Evolutionary conservation across 768 basidiomycete genomes (phyloP).

Genomic region (Gelatoporia subvermispora): DNA sequence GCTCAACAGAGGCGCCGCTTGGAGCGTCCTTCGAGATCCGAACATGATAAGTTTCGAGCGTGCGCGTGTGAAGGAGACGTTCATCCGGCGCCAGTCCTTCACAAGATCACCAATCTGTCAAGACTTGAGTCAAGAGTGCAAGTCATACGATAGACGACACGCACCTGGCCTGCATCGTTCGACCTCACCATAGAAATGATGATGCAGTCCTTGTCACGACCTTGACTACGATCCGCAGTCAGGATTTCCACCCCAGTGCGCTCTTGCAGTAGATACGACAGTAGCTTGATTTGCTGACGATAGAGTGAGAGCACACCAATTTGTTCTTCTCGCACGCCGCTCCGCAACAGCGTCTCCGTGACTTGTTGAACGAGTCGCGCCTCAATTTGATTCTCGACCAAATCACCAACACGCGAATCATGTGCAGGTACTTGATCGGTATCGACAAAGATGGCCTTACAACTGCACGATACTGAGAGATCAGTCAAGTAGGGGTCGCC

Average conservation of each 20-base stretch:
- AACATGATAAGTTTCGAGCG: slow-evolving; percentile 87
- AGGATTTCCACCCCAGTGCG: slow-evolving; percentile 70
- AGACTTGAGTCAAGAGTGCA: background rate
- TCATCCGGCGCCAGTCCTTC: slow-evolving; percentile 94
- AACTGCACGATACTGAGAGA: slow-evolving; percentile 38
- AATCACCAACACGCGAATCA: slow-evolving; percentile 80
- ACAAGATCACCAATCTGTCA: slow-evolving; percentile 83
- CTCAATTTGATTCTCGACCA: slow-evolving; percentile 87
- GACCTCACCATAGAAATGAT: slow-evolving; percentile 90
- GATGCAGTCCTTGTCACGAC: slow-evolving; percentile 92
- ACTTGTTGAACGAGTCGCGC: slow-evolving; percentile 66
- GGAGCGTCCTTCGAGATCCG: slow-evolving; percentile 79
- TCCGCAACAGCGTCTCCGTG: slow-evolving; percentile 54
- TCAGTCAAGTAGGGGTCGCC: background rate
- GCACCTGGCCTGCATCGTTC: slow-evolving; percentile 70
- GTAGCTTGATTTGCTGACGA: slow-evolving; percentile 90
- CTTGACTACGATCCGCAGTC: slow-evolving; percentile 92
- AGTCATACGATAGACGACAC: slow-evolving; percentile 22
- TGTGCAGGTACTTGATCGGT: slow-evolving; percentile 77
- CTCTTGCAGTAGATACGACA: slow-evolving; percentile 58
- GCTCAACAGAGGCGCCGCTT: slow-evolving; percentile 51
- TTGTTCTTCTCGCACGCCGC: slow-evolving; percentile 64
- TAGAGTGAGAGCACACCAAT: slow-evolving; percentile 91
- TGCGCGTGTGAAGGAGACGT: slow-evolving; percentile 94
- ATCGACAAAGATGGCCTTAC: slow-evolving; percentile 89